These are phyloP conservation scores for Penicillium sp. DNA, from an alignment of 2,329 filamentous ascomycete species.

Conservation along the genomic window DNA sequence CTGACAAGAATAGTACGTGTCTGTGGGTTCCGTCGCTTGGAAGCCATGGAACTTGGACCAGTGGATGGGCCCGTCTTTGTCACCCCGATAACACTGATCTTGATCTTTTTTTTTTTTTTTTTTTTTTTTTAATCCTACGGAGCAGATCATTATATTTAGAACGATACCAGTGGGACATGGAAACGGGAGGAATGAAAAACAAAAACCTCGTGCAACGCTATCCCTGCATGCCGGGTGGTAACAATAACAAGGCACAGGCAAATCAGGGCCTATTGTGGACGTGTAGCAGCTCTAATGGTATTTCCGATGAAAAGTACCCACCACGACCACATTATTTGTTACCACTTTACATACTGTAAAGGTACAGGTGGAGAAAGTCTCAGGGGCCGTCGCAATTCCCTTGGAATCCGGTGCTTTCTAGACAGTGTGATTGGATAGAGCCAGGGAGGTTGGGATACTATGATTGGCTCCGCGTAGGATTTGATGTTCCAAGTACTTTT, in stretches of 20 bases:
- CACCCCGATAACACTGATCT: background rate
- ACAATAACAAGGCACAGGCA: conserved; percentile 22
- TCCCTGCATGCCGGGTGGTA: conserved; percentile 33
- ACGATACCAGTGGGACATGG: conserved; percentile 11
- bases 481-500: background rate
- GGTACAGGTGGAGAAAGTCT: conserved; percentile 27
- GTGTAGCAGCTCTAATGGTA: conserved; percentile 5
- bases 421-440: conserved; percentile 6
- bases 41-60: conserved; percentile 14
- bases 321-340: conserved; percentile 18
- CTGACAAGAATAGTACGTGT: background rate
- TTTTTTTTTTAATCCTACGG: background rate
- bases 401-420: conserved; percentile 17
- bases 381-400: conserved; percentile 32
- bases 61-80: background rate
- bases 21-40: conserved; percentile 13
- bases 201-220: conserved; percentile 18
- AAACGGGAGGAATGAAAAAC: conserved; percentile 26
- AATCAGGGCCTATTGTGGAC: conserved; percentile 7
- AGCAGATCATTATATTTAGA: background rate
- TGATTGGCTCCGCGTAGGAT: background rate
- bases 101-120: background rate
- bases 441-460: background rate
- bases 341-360: conserved; percentile 15
- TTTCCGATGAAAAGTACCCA: conserved; percentile 10